Evolutionary conservation across 2,329 filamentous ascomycete genomes (phyloP), one percentile per base, ranked within the genome.

Genomic region (Aspergillus unguis): DNA sequence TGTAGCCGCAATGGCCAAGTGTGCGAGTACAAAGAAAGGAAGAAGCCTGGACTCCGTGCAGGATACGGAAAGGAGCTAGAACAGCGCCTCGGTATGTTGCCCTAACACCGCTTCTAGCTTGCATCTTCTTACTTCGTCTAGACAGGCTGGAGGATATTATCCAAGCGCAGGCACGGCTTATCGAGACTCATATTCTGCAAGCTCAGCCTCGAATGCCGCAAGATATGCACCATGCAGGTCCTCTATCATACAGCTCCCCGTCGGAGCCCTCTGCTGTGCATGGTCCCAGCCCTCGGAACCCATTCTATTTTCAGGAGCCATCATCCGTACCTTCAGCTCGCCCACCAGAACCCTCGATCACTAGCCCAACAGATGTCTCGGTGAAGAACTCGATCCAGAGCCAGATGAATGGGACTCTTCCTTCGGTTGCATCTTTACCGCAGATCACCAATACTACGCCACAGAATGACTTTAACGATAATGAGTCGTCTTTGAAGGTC

Each of bases 31-130:
- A 83, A 82, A 55, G 85, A 87, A 62, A 77, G 85, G 38, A 87
- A 87, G 72, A 88, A 87, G 66, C 85, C 85, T 6, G 85, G 86
- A 2, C 75, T 81, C 35, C 75, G 81, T 29, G 80, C 84, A 60
- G 84, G 83, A 2, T 90, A 90, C 67, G 86, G 86, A 11, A 81
- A 86, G 50, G 86, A 90, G 69, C 73, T 90, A 28, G 86, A 90
- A 68, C 84, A 88, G 62, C 81, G 87, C 35, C 79, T 90, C 37
- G 71, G 72, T 75, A 65, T 42, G 65, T 5, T 9, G 9, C 29
- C 9, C 27, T 11, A 26, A 26, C 27, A 4, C 28, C 44, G 4
- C 11, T 37, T 23, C 26, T 25, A n/a, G 26, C 36, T 11, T 31
- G 40, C 35, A 4, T 26, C 32, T 32, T 27, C 48, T 58, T 11